Evolutionary conservation across 2,329 filamentous ascomycete genomes (phyloP).

Genomic region (Phialophora expanda): DNA sequence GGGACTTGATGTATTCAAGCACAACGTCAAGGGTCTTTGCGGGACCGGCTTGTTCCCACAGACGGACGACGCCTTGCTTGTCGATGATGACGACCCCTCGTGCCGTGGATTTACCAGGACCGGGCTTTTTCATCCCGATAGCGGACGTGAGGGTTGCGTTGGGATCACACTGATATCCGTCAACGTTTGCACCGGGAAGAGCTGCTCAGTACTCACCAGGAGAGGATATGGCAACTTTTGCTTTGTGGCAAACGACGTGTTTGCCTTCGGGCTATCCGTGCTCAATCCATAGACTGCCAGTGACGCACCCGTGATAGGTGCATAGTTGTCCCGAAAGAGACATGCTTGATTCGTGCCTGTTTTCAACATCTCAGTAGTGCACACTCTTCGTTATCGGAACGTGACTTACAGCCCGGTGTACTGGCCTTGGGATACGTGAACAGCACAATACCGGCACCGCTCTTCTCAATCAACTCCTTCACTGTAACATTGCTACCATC

Average conservation of each 20-base stretch:
- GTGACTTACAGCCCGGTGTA: slow-evolving; percentile 78
- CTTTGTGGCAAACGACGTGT: slow-evolving; percentile 90
- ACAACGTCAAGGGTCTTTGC: slow-evolving; percentile 78
- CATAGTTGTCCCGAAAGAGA: slow-evolving; percentile 86
- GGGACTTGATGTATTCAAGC: slow-evolving; percentile 60
- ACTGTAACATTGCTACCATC: slow-evolving; percentile 81
- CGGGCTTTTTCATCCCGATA: slow-evolving; percentile 87
- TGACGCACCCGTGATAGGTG: slow-evolving; percentile 74
- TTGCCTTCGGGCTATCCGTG: slow-evolving; percentile 84
- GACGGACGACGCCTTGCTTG: slow-evolving; percentile 79
- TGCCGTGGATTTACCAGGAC: slow-evolving; percentile 67
- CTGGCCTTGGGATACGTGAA: slow-evolving; percentile 94
- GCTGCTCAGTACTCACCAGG: slow-evolving; percentile 52
- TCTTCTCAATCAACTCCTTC: slow-evolving; percentile 78
- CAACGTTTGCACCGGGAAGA: neutral
- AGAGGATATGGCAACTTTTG: slow-evolving; percentile 87
- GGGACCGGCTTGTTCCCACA: slow-evolving; percentile 75
- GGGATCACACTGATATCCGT: slow-evolving; percentile 67
- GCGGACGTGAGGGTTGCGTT: slow-evolving; percentile 75
- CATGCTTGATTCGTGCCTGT: slow-evolving; percentile 91
- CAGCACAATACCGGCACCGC: slow-evolving; percentile 72
- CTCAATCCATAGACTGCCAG: slow-evolving; percentile 90
- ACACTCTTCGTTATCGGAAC: neutral
- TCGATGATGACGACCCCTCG: slow-evolving; percentile 88
- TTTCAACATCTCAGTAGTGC: neutral